phyloP scores from a whole-genome alignment of 192 early-diverging fungal genomes.

The Coemansia sp. region DNA sequence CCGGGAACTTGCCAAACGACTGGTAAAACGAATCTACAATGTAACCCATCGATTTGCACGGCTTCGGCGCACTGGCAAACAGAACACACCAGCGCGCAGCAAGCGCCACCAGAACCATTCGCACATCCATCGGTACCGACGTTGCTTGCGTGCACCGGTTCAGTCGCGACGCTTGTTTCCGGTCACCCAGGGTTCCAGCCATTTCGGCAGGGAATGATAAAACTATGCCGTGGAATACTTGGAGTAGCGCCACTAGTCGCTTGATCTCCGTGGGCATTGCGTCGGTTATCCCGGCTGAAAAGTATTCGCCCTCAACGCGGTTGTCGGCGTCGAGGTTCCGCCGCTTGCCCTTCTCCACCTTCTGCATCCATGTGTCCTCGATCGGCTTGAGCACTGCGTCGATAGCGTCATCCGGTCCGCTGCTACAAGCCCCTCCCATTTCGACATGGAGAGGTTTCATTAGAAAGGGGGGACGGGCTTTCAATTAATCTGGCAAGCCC shows the following conservation, averaged over 20 bases:
- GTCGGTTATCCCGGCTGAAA: neutral
- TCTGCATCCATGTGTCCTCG: slow-evolving; percentile 19
- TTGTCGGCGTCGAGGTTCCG: neutral
- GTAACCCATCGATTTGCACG: slow-evolving; percentile 8
- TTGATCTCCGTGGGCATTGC: slow-evolving; percentile 8
- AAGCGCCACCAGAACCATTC: slow-evolving; percentile 19
- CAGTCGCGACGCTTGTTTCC: slow-evolving; percentile 8
- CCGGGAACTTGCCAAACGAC: slow-evolving; percentile 9
- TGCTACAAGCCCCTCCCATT: neutral
- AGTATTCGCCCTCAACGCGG: neutral
- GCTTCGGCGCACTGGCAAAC: neutral
- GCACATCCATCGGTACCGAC: slow-evolving; percentile 19
- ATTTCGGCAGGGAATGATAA: slow-evolving; percentile 29
- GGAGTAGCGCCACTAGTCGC: slow-evolving; percentile 15
- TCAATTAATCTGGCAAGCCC: too few relatives aligned
- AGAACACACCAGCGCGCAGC: slow-evolving; percentile 28
- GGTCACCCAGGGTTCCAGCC: neutral
- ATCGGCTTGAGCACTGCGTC: slow-evolving; percentile 15
- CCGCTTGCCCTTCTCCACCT: slow-evolving; percentile 6
- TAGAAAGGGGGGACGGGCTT: too few relatives aligned
- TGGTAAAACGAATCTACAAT: slow-evolving; percentile 30
- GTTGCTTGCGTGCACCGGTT: slow-evolving; percentile 4
- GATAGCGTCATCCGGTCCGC: slow-evolving; percentile 6
- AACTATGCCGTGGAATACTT: slow-evolving; percentile 27
- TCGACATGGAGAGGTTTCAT: too few relatives aligned